Evolutionary conservation across 2,329 filamentous ascomycete species (phyloP).

Genomic region (Fusarium avenaceum): DNA sequence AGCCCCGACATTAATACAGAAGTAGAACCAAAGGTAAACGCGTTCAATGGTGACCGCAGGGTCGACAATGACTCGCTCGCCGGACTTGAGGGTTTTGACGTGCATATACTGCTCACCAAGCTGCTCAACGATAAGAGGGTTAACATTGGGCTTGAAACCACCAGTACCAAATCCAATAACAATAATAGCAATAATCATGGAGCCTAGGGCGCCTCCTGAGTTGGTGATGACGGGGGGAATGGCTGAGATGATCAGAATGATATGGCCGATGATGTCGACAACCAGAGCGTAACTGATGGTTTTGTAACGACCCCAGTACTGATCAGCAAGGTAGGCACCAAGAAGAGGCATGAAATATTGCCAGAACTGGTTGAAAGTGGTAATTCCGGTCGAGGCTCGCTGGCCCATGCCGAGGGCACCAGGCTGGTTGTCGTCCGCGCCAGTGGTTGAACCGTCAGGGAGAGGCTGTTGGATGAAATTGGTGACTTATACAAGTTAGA

Average conservation of each 20-base stretch:
- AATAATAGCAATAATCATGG: slow-evolving; percentile 72
- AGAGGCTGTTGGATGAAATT: slow-evolving; percentile 74
- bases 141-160: slow-evolving; percentile 82
- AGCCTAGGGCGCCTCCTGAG: slow-evolving; percentile 68
- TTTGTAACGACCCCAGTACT: slow-evolving; percentile 76
- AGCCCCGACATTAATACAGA: slow-evolving; percentile 79
- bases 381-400: slow-evolving; percentile 62
- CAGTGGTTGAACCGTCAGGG: slow-evolving; percentile 67
- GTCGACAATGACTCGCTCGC: slow-evolving; percentile 75
- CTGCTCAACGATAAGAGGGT: slow-evolving; percentile 76
- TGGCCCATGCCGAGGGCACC: slow-evolving; percentile 71
- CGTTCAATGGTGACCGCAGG: slow-evolving; percentile 72
- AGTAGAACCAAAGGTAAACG: slow-evolving; percentile 79
- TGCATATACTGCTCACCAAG: slow-evolving; percentile 68
- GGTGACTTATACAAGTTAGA: slow-evolving; percentile 55
- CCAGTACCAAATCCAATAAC: slow-evolving; percentile 73
- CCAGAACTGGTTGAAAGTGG: slow-evolving; percentile 69
- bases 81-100: slow-evolving; percentile 65
- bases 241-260: slow-evolving; percentile 76
- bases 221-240: slow-evolving; percentile 72
- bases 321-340: slow-evolving; percentile 64
- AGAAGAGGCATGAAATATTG: slow-evolving; percentile 71
- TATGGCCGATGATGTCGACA: slow-evolving; percentile 73
- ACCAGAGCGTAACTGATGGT: slow-evolving; percentile 75
- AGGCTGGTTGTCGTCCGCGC: slow-evolving; percentile 60